Percentiles rank a stretch among this genome's conserved stretches.
Conservation (phyloP, 352 stramenopile genomes). For the Phytophthora cajani region DNA sequence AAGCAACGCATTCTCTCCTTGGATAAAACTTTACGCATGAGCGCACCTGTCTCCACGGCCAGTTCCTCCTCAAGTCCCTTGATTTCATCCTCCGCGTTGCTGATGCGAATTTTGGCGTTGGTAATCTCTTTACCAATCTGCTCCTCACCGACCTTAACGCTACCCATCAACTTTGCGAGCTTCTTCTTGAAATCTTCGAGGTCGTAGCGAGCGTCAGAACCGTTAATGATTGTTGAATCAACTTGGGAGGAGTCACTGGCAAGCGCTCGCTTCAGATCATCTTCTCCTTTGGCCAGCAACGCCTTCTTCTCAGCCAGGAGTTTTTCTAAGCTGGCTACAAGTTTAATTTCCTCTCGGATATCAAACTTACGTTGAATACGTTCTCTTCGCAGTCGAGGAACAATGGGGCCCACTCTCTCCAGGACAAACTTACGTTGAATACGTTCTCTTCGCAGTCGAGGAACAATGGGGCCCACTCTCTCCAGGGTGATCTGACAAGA, state of each 20-base stretch:
- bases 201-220: slow-evolving; percentile 65
- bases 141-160: slow-evolving; percentile 62
- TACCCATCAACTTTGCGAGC: slow-evolving; percentile 70
- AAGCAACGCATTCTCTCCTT: slow-evolving; percentile 80
- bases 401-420: slow-evolving; percentile 73
- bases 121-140: slow-evolving; percentile 63
- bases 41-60: slow-evolving; percentile 63
- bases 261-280: slow-evolving; percentile 70
- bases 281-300: slow-evolving; percentile 63
- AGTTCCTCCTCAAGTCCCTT: slow-evolving; percentile 72
- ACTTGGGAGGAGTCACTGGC: slow-evolving; percentile 70
- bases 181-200: slow-evolving; percentile 84
- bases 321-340: slow-evolving; percentile 55
- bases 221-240: slow-evolving; percentile 71
- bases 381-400: slow-evolving; percentile 61
- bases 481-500: slow-evolving; percentile 70
- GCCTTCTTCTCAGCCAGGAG: slow-evolving; percentile 64
- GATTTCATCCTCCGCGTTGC: slow-evolving; percentile 75
- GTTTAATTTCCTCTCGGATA: slow-evolving; percentile 65
- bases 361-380: slow-evolving; percentile 65
- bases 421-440: slow-evolving; percentile 66
- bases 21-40: slow-evolving; percentile 76
- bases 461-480: slow-evolving; percentile 70
- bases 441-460: slow-evolving; percentile 58
- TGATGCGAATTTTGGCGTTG: slow-evolving; percentile 71